A percentile compares a stretch with the other conserved stretches of the same genome.
These are phyloP conservation scores for Neocucurbitaria cava DNA, from an alignment of 2,329 filamentous ascomycete species.

Conservation along the genomic window DNA sequence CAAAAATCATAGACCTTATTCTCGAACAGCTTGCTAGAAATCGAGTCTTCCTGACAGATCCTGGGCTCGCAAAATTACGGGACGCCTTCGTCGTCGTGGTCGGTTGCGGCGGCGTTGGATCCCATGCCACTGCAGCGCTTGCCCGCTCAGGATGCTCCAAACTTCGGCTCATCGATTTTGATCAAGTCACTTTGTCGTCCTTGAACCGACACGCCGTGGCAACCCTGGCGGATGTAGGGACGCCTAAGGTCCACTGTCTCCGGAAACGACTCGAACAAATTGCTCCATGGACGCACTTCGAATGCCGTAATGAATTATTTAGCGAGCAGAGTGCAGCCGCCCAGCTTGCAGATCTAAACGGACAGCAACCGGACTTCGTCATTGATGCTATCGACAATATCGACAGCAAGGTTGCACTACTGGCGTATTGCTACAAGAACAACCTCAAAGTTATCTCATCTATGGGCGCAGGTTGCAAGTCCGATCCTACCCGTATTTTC, in stretches of 20 bases:
- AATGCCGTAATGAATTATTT: slow-evolving; percentile 85
- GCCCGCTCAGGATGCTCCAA: slow-evolving; percentile 88
- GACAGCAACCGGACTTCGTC: slow-evolving; percentile 79
- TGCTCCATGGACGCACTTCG: slow-evolving; percentile 89
- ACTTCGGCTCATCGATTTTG: slow-evolving; percentile 91
- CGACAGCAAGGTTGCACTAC: slow-evolving; percentile 88
- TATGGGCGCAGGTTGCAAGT: slow-evolving; percentile 97
- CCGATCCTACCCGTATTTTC: slow-evolving; percentile 80
- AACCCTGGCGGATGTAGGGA: slow-evolving; percentile 91
- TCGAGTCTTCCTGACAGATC: slow-evolving; percentile 84
- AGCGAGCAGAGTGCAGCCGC: slow-evolving; percentile 68
- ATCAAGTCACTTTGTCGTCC: slow-evolving; percentile 94
- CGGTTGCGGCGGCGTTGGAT: slow-evolving; percentile 93
- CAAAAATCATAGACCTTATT: slow-evolving; percentile 71
- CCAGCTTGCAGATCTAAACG: slow-evolving; percentile 73
- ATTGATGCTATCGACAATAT: slow-evolving; percentile 99
- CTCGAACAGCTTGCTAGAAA: slow-evolving; percentile 94
- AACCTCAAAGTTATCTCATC: slow-evolving; percentile 84
- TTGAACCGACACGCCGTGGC: slow-evolving; percentile 96
- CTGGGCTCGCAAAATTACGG: slow-evolving; percentile 80
- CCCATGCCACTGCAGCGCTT: slow-evolving; percentile 85
- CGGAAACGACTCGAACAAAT: slow-evolving; percentile 82
- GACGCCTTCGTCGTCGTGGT: slow-evolving; percentile 86
- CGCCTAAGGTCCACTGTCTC: slow-evolving; percentile 87
- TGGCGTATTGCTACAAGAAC: slow-evolving; percentile 85